Percentiles rank a stretch among this genome's conserved stretches.
These are phyloP conservation scores for Cicer cuneatum DNA, from an alignment of 306 rosid species.

Conservation along the genomic window DNA sequence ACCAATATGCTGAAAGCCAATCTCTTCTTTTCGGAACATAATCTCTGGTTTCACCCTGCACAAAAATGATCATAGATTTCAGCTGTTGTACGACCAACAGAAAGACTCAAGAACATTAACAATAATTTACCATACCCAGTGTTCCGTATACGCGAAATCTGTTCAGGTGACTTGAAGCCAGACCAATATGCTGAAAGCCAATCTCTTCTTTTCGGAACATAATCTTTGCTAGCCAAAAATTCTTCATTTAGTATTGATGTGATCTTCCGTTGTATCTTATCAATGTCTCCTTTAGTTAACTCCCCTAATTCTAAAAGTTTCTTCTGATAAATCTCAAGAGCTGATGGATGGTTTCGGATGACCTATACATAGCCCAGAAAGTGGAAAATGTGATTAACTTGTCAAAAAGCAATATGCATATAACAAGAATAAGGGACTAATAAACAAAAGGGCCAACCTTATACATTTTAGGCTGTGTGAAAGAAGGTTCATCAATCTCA, in stretches of 20 bases:
- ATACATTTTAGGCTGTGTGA: constrained; percentile 96
- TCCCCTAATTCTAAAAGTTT: constrained; percentile 77
- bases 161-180: constrained; percentile 97
- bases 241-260: constrained; percentile 76
- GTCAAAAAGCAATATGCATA: constrained; percentile 8
- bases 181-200: constrained; percentile 99
- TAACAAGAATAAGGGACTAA: neutral
- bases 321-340: constrained; percentile 81
- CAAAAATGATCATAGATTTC: constrained; percentile 37
- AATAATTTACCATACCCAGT: constrained; percentile 68
- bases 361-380: constrained; percentile 57
- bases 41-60: constrained; percentile 88
- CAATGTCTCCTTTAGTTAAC: constrained; percentile 65
- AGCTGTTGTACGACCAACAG: constrained; percentile 11
- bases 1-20: constrained; percentile 98
- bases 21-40: constrained; percentile 77
- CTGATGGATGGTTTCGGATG: constrained; percentile 80
- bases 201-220: constrained; percentile 76
- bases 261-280: constrained; percentile 69
- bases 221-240: constrained; percentile 83
- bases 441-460: constrained; percentile 59
- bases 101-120: constrained; percentile 32
- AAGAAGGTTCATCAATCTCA: constrained; percentile 95
- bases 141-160: constrained; percentile 80
- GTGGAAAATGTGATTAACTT: constrained; percentile 37